Evolutionary conservation across 371 early-diverging fungal species (phyloP).

Genomic region (Haplosporangium sp.): DNA sequence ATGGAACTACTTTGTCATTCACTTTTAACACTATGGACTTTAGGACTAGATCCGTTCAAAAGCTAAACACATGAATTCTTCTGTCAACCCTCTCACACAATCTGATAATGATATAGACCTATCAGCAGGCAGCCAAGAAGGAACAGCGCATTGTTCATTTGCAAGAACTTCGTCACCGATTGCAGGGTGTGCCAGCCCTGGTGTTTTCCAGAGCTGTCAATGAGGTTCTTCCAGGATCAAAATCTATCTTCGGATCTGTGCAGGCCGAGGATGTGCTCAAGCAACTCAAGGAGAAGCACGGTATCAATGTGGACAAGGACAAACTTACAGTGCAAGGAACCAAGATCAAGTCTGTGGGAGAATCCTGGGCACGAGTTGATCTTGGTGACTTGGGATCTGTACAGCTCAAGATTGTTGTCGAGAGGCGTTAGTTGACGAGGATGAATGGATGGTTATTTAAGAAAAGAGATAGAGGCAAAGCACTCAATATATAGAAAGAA

Average conservation of each 20-base stretch:
- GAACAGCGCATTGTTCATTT: slow-evolving; percentile 47
- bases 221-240: slow-evolving; percentile 52
- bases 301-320: slow-evolving; percentile 19
- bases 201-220: slow-evolving; percentile 53
- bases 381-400: slow-evolving; percentile 46
- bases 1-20: too few relatives aligned
- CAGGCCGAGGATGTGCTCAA: slow-evolving; percentile 54
- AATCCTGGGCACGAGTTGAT: slow-evolving; percentile 53
- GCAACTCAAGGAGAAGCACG: slow-evolving; percentile 52
- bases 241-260: slow-evolving; percentile 52
- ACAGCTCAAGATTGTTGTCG: slow-evolving; percentile 45
- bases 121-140: slow-evolving; percentile 44
- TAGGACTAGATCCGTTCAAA: neutral
- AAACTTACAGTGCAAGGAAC: slow-evolving; percentile 47
- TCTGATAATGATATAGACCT: slow-evolving; percentile 5
- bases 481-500: neutral
- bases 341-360: slow-evolving; percentile 52
- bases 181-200: slow-evolving; percentile 38
- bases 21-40: neutral
- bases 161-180: slow-evolving; percentile 36
- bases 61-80: neutral
- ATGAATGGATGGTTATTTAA: neutral
- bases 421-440: slow-evolving; percentile 28
- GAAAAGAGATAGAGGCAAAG: neutral
- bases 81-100: too few relatives aligned